Percentiles rank a stretch among this genome's conserved stretches.
phyloP scores from a whole-genome alignment of 2,329 filamentous ascomycete genomes.

The Fusarium sp. region DNA sequence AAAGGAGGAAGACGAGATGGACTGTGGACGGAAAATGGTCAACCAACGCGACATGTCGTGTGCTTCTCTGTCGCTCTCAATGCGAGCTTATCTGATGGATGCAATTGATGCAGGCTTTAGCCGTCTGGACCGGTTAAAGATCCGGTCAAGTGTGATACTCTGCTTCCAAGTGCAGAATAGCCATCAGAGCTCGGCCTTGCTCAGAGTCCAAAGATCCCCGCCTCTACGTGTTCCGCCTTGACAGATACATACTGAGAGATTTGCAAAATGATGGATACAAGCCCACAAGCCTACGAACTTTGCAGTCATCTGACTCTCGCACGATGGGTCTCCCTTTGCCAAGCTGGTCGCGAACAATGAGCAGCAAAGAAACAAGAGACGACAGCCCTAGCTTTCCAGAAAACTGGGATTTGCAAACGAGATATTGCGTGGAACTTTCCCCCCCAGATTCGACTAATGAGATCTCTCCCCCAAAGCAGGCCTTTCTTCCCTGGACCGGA shows the following conservation, averaged over 20 bases:
- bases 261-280: slow-evolving; percentile 31
- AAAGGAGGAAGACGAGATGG: slow-evolving; percentile 19
- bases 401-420: slow-evolving; percentile 12
- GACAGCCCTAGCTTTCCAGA: slow-evolving; percentile 19
- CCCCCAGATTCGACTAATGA: slow-evolving; percentile 41
- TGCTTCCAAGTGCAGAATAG: background rate
- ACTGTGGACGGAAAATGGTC: slow-evolving; percentile 15
- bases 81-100: slow-evolving; percentile 10
- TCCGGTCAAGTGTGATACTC: slow-evolving; percentile 17
- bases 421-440: slow-evolving; percentile 29
- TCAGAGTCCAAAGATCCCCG: slow-evolving; percentile 15
- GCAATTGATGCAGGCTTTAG: slow-evolving; percentile 13
- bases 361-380: slow-evolving; percentile 30
- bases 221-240: slow-evolving; percentile 6
- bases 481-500: slow-evolving; percentile 43
- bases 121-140: slow-evolving; percentile 12
- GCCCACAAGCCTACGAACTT: slow-evolving; percentile 22
- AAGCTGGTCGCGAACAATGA: slow-evolving; percentile 1
- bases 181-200: background rate
- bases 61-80: slow-evolving; percentile 23
- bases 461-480: slow-evolving; percentile 38
- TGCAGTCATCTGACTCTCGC: slow-evolving; percentile 30
- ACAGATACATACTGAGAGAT: background rate
- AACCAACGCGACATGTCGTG: slow-evolving; percentile 34
- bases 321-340: slow-evolving; percentile 22